Conservation (phyloP, 345 rosid genomes). For the Erodium maritimum region DNA sequence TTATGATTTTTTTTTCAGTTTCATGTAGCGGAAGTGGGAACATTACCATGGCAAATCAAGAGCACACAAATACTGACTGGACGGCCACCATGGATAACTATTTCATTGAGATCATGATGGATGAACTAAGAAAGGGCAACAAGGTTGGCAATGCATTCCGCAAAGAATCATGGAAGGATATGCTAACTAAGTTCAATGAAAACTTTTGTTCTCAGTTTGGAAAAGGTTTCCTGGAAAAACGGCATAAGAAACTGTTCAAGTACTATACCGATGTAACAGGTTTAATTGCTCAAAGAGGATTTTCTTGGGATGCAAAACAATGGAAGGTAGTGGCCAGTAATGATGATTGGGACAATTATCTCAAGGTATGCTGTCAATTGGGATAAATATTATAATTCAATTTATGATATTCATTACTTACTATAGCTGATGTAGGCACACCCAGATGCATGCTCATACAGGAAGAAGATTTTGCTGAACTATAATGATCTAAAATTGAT, state of each 20-base stretch:
- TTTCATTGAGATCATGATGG: conserved; percentile 38
- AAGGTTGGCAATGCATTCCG: conserved; percentile 19
- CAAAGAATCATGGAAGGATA: conserved; percentile 34
- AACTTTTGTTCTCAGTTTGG: conserved; percentile 22
- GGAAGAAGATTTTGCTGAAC: conserved; percentile 23
- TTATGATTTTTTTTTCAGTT: conserved; percentile 3
- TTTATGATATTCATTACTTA: conserved; percentile 4
- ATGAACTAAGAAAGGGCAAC: conserved; percentile 24
- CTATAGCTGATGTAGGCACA: conserved; percentile 19
- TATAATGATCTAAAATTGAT: conserved; percentile 31
- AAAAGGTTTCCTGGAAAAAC: conserved; percentile 20
- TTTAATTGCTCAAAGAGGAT: conserved; percentile 28
- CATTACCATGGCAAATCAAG: conserved; percentile 13
- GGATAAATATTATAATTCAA: conserved; percentile 6
- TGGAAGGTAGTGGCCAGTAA: conserved; percentile 27
- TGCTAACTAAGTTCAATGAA: conserved; percentile 29
- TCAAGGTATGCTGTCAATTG: conserved; percentile 15
- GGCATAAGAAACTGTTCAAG: conserved; percentile 27
- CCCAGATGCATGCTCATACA: conserved; percentile 26
- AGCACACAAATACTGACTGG: conserved; percentile 23
- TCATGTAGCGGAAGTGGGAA: conserved; percentile 17
- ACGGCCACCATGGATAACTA: conserved; percentile 26
- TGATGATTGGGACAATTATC: conserved; percentile 31
- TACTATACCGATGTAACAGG: conserved; percentile 18
- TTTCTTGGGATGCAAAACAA: conserved; percentile 38